Conservation (phyloP, 371 early-diverging fungal species). For the Mortierella sp. region DNA sequence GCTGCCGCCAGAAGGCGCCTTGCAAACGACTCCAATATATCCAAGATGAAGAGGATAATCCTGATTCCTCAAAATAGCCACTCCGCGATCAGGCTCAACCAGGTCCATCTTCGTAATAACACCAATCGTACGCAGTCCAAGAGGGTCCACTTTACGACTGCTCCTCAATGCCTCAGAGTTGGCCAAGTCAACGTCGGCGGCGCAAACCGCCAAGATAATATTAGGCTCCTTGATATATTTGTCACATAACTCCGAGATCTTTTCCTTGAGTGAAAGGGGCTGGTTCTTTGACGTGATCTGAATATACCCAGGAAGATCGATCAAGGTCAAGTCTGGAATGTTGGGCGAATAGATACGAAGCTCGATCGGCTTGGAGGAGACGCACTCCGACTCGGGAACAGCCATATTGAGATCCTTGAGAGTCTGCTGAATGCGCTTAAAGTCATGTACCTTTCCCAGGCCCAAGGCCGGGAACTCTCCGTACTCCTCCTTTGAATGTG, state of each 20-base stretch:
- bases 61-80: constrained; percentile 86
- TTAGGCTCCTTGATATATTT: constrained; percentile 94
- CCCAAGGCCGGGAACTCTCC: constrained; percentile 96
- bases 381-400: constrained; percentile 93
- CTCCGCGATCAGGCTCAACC: constrained; percentile 89
- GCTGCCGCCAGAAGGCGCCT: constrained; percentile 61
- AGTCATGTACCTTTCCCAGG: constrained; percentile 88
- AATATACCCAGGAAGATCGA: constrained; percentile 99
- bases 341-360: constrained; percentile 93
- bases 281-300: constrained; percentile 96
- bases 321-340: constrained; percentile 96
- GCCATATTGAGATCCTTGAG: constrained; percentile 93
- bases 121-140: constrained; percentile 96
- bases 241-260: constrained; percentile 95
- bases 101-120: constrained; percentile 99
- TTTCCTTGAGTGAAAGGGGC: constrained; percentile 91
- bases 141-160: constrained; percentile 93
- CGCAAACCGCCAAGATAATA: constrained; percentile 97
- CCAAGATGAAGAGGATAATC: constrained; percentile 96
- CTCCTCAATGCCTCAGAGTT: constrained; percentile 98
- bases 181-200: constrained; percentile 98
- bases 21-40: constrained; percentile 98
- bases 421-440: constrained; percentile 90
- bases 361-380: constrained; percentile 94
- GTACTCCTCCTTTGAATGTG: constrained; percentile 87